phyloP scores from a whole-genome alignment of 1,139 yeast species.

The Yamadazyma sp. region DNA sequence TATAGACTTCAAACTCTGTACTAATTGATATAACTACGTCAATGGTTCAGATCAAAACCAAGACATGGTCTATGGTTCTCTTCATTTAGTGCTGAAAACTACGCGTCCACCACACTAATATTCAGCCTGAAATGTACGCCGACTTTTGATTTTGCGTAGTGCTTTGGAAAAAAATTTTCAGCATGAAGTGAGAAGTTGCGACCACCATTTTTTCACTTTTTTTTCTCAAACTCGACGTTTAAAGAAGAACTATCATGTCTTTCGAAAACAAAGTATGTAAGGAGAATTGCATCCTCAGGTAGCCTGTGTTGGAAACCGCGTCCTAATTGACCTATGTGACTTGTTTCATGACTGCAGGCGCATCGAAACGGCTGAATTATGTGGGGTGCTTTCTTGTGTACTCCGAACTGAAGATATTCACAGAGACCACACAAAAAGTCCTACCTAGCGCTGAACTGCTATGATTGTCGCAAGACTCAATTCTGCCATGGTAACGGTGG shows the following conservation, averaged over 20 bases:
- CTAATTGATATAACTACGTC: no score
- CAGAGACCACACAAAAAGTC: no score
- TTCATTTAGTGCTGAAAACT: conserved; percentile 1
- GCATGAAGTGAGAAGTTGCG: conserved; percentile 13
- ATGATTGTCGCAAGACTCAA: no score
- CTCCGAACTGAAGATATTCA: neutral
- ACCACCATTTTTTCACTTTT: conserved; percentile 8
- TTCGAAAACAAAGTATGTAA: conserved; percentile 50
- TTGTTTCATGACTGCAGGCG: neutral
- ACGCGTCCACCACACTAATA: neutral
- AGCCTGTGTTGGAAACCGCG: neutral
- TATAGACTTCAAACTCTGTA: no score
- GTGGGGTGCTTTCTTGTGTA: conserved; percentile 2
- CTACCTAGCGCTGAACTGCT: no score
- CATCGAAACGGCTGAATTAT: neutral
- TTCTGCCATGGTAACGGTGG: no score
- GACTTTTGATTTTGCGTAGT: neutral
- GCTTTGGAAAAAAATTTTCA: conserved; percentile 15
- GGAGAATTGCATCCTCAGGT: neutral
- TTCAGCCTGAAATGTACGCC: conserved; percentile 11
- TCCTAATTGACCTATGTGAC: neutral
- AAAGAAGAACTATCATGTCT: conserved; percentile 30
- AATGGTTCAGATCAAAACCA: no score
- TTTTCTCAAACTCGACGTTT: conserved; percentile 9
- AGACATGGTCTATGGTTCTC: no score